These are phyloP conservation scores for Trichosporon coremiiforme DNA, from an alignment of 1,284 basidiomycete species.

Conservation along the genomic window DNA sequence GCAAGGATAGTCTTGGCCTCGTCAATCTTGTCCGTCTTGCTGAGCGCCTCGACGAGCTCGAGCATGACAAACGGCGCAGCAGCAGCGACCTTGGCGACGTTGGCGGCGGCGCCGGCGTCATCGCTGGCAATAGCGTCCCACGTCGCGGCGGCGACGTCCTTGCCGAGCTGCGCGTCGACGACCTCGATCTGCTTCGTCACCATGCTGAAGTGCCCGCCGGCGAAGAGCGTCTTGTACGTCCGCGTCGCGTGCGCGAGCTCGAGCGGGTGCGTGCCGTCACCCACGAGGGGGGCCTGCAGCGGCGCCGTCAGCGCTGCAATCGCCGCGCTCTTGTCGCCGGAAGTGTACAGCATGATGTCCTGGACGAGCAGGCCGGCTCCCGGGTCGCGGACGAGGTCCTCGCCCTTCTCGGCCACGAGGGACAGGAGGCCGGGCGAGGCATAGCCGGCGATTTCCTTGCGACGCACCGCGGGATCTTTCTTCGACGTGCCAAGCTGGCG, in stretches of 20 bases:
- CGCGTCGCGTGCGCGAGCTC: constrained; percentile 77
- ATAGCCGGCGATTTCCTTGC: constrained; percentile 68
- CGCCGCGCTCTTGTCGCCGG: constrained; percentile 73
- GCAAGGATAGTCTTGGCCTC: constrained; percentile 65
- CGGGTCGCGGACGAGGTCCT: constrained; percentile 67
- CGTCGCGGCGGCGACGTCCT: constrained; percentile 63
- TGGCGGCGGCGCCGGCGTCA: constrained; percentile 50
- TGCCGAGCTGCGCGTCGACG: constrained; percentile 63
- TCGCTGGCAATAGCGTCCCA: constrained; percentile 60
- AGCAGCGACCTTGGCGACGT: constrained; percentile 64
- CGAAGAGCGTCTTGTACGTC: constrained; percentile 79
- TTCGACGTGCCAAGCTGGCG: constrained; percentile 67
- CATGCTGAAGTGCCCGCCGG: constrained; percentile 83
- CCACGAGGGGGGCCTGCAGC: constrained; percentile 64
- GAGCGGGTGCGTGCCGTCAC: constrained; percentile 63
- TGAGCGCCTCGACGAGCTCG: constrained; percentile 70
- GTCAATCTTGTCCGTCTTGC: constrained; percentile 57
- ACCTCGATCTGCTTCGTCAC: constrained; percentile 62
- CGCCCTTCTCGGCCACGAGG: constrained; percentile 66
- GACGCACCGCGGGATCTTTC: constrained; percentile 66
- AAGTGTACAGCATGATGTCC: constrained; percentile 77
- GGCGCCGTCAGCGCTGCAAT: constrained; percentile 64
- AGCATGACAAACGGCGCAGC: constrained; percentile 76
- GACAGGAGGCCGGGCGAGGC: constrained; percentile 70
- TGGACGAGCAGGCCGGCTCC: constrained; percentile 73